These are phyloP conservation scores for Beauveria rudraprayagi DNA, from an alignment of 2,329 filamentous ascomycete species.

Conservation along the genomic window DNA sequence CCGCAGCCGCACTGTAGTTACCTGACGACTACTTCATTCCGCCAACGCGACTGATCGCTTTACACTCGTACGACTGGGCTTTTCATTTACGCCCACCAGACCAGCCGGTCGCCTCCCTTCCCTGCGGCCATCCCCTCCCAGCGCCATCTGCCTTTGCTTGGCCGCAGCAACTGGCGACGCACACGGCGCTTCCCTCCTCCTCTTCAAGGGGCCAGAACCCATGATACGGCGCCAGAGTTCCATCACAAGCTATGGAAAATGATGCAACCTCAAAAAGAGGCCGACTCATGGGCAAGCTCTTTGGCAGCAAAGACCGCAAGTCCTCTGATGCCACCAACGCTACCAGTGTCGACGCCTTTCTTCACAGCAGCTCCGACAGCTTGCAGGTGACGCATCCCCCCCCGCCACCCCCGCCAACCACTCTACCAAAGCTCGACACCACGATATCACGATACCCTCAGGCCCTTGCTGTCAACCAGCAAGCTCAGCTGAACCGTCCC, in stretches of 20 bases:
- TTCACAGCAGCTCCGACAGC: slow-evolving; percentile 46
- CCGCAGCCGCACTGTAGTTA: background rate
- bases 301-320: slow-evolving; percentile 40
- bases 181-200: slow-evolving; percentile 12
- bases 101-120: background rate
- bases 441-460: slow-evolving; percentile 48
- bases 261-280: slow-evolving; percentile 36
- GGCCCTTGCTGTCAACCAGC: slow-evolving; percentile 37
- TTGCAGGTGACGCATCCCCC: slow-evolving; percentile 45
- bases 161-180: slow-evolving; percentile 15
- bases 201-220: slow-evolving; percentile 17
- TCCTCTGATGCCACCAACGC: slow-evolving; percentile 26
- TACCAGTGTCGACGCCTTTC: slow-evolving; percentile 50
- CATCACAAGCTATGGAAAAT: slow-evolving; percentile 35
- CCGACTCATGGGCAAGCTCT: slow-evolving; percentile 57
- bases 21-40: background rate
- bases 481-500: slow-evolving; percentile 36
- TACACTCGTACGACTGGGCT: background rate
- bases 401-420: slow-evolving; percentile 30
- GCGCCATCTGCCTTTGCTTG: slow-evolving; percentile 13
- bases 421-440: slow-evolving; percentile 46
- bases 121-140: background rate
- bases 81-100: background rate
- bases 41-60: background rate
- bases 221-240: slow-evolving; percentile 20